Evolutionary conservation across 177 flowering plant species (phyloP), one percentile per base, ranked within the genome.

Genomic region (Vitis hybrid): DNA sequence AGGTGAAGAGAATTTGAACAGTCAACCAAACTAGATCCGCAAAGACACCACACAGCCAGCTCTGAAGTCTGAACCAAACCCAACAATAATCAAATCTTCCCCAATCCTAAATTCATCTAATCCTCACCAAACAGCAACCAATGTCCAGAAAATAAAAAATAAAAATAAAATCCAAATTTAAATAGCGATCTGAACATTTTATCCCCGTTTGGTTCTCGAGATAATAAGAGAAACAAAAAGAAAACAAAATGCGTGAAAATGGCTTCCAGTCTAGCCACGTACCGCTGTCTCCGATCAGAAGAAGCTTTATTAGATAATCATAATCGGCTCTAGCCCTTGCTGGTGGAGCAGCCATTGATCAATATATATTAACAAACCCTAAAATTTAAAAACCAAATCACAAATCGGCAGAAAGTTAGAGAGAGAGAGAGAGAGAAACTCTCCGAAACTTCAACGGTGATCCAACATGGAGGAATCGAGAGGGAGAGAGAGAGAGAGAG

Each of bases 321-420:
- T 87, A 87, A 74, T 89, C 93, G 67, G 93, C 91, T 58, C 91
- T 72, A 66, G 93, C 89, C 73, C 93, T 84, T n/a, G 91, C 87
- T 68, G 93, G 89, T 71, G 91, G 89, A 83, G 91, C 87, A 48
- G 90, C 93, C 93, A 89, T 88, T 54, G 32, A 67, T 56, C 18
- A 5, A 30, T 50, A 13, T 14, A 54, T 26, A 15, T 5, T 49
- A 64, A 3, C 1, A 62, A 17, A 45, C 65, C 65, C 52, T 62
- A 62, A 1, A 40, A 55, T 10, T 54, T 23, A n/a, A 54, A 30
- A 18, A 3, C 59, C 40, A 14, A 68, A 63, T 56, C 19, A 26
- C 10, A 23, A 40, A 64, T 61, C 54, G 40, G 40, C 23, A 56
- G 18, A 56, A n/a, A 62, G 10, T 11, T 3, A 34, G 14, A 56